These are phyloP conservation scores for Apiospora aurea DNA, from an alignment of 2,329 filamentous ascomycete species.

Conservation along the genomic window DNA sequence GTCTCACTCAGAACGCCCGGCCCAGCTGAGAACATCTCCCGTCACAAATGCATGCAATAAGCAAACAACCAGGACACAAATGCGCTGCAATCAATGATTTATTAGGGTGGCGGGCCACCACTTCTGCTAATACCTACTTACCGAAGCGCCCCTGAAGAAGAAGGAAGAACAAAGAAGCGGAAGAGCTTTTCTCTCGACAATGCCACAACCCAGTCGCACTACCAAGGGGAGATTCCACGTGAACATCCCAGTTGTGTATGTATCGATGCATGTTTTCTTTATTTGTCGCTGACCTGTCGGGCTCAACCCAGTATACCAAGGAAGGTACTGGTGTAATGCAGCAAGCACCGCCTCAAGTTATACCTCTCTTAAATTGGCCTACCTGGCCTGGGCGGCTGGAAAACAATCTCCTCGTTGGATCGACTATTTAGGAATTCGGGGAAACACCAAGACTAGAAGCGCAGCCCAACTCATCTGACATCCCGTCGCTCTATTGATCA, in stretches of 20 bases:
- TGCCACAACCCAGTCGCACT: not conserved
- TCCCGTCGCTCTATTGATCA: not conserved
- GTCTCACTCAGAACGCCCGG: not conserved
- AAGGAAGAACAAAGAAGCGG: not conserved
- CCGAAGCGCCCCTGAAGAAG: not conserved
- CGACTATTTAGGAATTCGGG: slow-evolving; percentile 1
- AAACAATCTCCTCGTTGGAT: not conserved
- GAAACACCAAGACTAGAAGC: not conserved
- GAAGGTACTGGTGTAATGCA: not conserved
- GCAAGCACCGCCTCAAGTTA: not conserved
- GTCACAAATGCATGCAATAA: slow-evolving; percentile 1
- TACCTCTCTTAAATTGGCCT: not conserved
- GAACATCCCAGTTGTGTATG: not conserved
- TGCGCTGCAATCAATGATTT: not conserved
- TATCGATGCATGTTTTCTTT: not conserved
- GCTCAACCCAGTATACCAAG: slow-evolving; percentile 5
- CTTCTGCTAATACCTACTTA: not conserved
- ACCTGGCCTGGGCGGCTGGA: not conserved
- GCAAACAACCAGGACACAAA: not conserved
- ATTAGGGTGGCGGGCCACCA: no score
- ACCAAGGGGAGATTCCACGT: not conserved
- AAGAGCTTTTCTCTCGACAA: not conserved
- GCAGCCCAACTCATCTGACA: slow-evolving; percentile 10
- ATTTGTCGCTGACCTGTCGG: not conserved
- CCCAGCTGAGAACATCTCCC: slow-evolving; percentile 1